phyloP scores from a whole-genome alignment of 805 yeast genomes.

The Yarrowia sp. region DNA sequence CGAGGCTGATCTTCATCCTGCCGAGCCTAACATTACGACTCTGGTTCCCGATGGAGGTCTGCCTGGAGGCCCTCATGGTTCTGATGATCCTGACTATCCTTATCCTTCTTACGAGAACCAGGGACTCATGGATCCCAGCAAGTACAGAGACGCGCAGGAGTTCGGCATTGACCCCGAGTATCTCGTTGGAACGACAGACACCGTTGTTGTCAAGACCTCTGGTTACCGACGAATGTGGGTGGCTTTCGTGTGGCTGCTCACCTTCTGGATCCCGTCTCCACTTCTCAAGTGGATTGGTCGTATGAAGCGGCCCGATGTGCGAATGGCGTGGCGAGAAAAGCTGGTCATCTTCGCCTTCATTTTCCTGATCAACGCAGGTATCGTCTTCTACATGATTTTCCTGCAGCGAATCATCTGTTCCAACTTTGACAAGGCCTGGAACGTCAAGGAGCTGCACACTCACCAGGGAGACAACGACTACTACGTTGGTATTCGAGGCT shows the following conservation, averaged over 20 bases:
- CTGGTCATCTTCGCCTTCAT: slow-evolving; percentile 51
- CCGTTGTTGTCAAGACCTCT: slow-evolving; percentile 49
- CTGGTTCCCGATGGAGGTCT: slow-evolving; percentile 12
- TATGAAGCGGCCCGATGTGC: slow-evolving; percentile 53
- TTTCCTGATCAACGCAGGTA: slow-evolving; percentile 50
- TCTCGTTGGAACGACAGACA: slow-evolving; percentile 46
- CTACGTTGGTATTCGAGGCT: slow-evolving; percentile 53
- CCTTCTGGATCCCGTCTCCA: slow-evolving; percentile 55
- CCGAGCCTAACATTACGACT: slow-evolving; percentile 32
- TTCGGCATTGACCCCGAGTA: slow-evolving; percentile 47
- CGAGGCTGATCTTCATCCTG: slow-evolving; percentile 36
- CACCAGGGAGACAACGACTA: slow-evolving; percentile 52
- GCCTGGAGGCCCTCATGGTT: slow-evolving; percentile 8
- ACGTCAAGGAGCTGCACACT: slow-evolving; percentile 48
- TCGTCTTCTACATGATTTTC: slow-evolving; percentile 55
- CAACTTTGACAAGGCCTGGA: slow-evolving; percentile 54
- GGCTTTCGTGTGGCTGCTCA: slow-evolving; percentile 52
- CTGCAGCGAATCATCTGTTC: slow-evolving; percentile 53
- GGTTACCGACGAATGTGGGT: slow-evolving; percentile 51
- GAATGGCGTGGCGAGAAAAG: slow-evolving; percentile 56
- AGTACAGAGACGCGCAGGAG: slow-evolving; percentile 43
- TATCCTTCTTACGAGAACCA: slow-evolving; percentile 46
- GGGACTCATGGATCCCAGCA: slow-evolving; percentile 42
- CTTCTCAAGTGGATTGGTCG: slow-evolving; percentile 49
- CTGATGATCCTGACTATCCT: slow-evolving; percentile 4